Evolutionary conservation across 192 early-diverging fungal species (phyloP), one percentile per base, ranked within the genome.

Genomic region (Linnemannia hyalina): DNA sequence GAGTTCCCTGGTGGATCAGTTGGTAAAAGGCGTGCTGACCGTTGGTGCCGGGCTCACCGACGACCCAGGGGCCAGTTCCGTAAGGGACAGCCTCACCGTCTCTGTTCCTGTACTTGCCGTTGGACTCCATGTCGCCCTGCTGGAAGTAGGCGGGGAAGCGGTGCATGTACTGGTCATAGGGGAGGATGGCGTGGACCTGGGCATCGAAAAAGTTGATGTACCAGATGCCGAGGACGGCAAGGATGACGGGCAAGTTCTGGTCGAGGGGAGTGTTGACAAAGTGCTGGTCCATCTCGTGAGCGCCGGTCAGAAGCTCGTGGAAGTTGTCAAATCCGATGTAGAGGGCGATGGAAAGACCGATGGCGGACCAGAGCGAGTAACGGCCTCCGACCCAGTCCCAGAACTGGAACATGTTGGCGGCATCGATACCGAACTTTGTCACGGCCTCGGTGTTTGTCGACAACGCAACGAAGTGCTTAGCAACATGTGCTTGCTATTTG

Each of bases 11-110:
- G 92, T 99, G 98, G 86, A 99, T 98, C 79, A 99, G 91, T 90
- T 99, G 98, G 89, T 99, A 99, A 91, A 99, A 99, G 42, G 98
- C 97, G 75, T 99, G 98, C 89, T 99, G 98, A 70, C 97, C 98
- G 89, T 99, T 99, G 81, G 98, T 99, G 54, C 98, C 98, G 44
- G 98, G 97, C 89, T 99, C 98, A 86, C 98, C 98, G 96, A 98
- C 99, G 83, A 99, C 98, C 88, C 99, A 98, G 32, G 98, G 98
- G 46, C 98, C 97, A 42, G 98, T 97, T 72, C 93, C 91, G 89
- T 97, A 96, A 78, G 95, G 90, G 49, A 99, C 95, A 41, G 90
- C 88, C 65, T 92, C 90, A 81, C 96, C 96, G 84, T 94, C 92
- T 70, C 97, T 95, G 72, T 96, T 95, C 70, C 95, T 91, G 80